A percentile compares a stretch with the other conserved stretches of the same genome.
These are phyloP conservation scores for Silene conica DNA, from an alignment of 148 eudicot genomes.

Conservation along the genomic window DNA sequence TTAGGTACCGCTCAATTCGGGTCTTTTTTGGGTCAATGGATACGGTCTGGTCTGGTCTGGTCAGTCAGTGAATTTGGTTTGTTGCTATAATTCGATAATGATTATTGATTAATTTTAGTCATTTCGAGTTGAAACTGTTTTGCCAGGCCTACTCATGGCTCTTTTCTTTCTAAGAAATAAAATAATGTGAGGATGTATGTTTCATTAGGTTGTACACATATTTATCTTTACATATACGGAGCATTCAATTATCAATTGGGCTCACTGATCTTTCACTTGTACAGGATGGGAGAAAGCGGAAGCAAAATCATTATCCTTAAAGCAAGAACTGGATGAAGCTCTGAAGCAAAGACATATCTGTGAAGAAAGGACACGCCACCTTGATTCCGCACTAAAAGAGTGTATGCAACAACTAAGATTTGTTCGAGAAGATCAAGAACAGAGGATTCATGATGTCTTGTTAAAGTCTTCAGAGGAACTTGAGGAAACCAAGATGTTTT, in stretches of 20 bases:
- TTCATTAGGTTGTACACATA: not conserved
- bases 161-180: too few species aligned
- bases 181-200: too few species aligned
- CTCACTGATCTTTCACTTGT: not conserved
- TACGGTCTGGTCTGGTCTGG: too few species aligned
- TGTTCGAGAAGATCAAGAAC: constrained; percentile 83
- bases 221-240: not conserved
- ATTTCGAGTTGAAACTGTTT: too few species aligned
- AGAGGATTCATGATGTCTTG: constrained; percentile 70
- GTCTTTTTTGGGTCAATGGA: too few species aligned
- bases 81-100: too few species aligned
- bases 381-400: constrained; percentile 79
- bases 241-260: not conserved
- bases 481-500: constrained; percentile 36
- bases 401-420: constrained; percentile 83
- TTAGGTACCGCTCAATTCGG: too few species aligned
- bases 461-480: constrained; percentile 53
- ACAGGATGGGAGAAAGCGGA: constrained; percentile 90
- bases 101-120: too few species aligned
- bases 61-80: too few species aligned
- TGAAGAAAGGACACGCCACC: constrained; percentile 54
- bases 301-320: constrained; percentile 49
- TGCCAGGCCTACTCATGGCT: too few species aligned
- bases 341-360: constrained; percentile 40
- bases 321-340: constrained; percentile 62